phyloP scores from a whole-genome alignment of 805 yeast species.

The Candida nonsorbophila region DNA sequence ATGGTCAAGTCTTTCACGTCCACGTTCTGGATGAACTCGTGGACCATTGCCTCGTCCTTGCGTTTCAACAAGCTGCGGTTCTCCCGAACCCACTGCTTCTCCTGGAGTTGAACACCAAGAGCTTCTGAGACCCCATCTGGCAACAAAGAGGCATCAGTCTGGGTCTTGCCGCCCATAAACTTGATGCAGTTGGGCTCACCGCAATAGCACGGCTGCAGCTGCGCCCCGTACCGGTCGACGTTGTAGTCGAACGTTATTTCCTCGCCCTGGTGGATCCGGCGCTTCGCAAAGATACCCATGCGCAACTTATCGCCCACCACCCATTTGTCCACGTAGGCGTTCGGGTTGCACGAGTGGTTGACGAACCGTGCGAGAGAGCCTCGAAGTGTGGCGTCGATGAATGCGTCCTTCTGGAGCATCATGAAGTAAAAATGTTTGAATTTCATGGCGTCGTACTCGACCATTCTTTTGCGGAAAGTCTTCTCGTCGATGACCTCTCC shows the following conservation, averaged over 20 bases:
- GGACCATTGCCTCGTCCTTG: conserved; percentile 52
- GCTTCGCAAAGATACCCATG: conserved; percentile 92
- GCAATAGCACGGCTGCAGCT: conserved; percentile 90
- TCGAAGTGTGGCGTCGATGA: conserved; percentile 87
- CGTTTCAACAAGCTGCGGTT: conserved; percentile 46
- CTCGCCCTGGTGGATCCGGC: conserved; percentile 69
- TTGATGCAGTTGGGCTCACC: conserved; percentile 92
- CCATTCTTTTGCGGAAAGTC: conserved; percentile 69
- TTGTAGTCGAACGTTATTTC: conserved; percentile 91
- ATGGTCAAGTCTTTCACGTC: conserved; percentile 45
- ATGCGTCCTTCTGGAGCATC: conserved; percentile 92
- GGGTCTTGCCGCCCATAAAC: conserved; percentile 93
- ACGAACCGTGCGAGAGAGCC: conserved; percentile 90
- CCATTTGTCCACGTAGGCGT: conserved; percentile 96
- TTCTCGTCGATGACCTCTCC: conserved; percentile 90
- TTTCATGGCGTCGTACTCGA: conserved; percentile 62
- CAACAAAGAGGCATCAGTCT: conserved; percentile 83
- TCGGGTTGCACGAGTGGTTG: conserved; percentile 93
- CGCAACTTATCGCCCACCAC: conserved; percentile 83
- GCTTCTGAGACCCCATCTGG: conserved; percentile 86
- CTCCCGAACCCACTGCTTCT: conserved; percentile 64
- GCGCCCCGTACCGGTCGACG: conserved; percentile 94
- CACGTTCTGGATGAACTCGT: conserved; percentile 59
- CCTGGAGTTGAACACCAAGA: conserved; percentile 68
- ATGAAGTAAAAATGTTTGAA: conserved; percentile 86